These are phyloP conservation scores for Monosporascus sp. DNA, from an alignment of 2,329 filamentous ascomycete species.

Conservation along the genomic window DNA sequence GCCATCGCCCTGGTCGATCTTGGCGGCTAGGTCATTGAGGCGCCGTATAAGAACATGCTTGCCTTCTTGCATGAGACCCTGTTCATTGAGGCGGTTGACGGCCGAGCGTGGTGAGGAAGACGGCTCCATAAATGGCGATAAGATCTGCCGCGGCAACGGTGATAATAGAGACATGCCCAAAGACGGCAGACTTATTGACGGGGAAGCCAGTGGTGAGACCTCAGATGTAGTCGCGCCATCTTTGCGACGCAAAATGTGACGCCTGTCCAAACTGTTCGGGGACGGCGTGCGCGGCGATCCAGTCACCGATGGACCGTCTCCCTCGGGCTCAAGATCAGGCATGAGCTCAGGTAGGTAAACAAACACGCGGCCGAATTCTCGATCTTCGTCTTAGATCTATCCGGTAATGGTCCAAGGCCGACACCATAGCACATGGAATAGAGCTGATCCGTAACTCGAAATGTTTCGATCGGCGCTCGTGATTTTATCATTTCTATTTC, in stretches of 20 bases:
- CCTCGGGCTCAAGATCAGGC: slow-evolving; percentile 4
- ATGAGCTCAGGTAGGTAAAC: slow-evolving; percentile 1
- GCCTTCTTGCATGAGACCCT: slow-evolving; percentile 28
- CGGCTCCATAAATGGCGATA: slow-evolving; percentile 13
- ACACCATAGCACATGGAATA: too few species aligned
- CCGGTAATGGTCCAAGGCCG: too few species aligned
- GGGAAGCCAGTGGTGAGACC: slow-evolving; percentile 19
- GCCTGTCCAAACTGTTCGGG: slow-evolving; percentile 6
- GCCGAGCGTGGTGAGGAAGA: slow-evolving; percentile 15
- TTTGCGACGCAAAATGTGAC: slow-evolving; percentile 8
- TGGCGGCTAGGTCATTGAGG: slow-evolving; percentile 24
- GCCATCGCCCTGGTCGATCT: slow-evolving; percentile 15
- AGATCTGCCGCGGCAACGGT: slow-evolving; percentile 18
- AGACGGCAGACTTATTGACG: slow-evolving; percentile 20
- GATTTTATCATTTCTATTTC: neutral
- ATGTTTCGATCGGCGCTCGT: neutral
- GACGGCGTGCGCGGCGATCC: slow-evolving; percentile 15
- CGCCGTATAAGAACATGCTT: slow-evolving; percentile 42
- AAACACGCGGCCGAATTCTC: too few species aligned
- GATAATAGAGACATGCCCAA: slow-evolving; percentile 24
- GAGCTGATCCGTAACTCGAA: too few species aligned
- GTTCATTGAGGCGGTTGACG: slow-evolving; percentile 10
- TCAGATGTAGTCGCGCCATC: slow-evolving; percentile 14
- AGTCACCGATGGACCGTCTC: slow-evolving; percentile 12
- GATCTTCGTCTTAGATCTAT: too few species aligned